Base-by-base conservation (phyloP, 768 basidiomycete genomes). In the Suillus sp. region DNA sequence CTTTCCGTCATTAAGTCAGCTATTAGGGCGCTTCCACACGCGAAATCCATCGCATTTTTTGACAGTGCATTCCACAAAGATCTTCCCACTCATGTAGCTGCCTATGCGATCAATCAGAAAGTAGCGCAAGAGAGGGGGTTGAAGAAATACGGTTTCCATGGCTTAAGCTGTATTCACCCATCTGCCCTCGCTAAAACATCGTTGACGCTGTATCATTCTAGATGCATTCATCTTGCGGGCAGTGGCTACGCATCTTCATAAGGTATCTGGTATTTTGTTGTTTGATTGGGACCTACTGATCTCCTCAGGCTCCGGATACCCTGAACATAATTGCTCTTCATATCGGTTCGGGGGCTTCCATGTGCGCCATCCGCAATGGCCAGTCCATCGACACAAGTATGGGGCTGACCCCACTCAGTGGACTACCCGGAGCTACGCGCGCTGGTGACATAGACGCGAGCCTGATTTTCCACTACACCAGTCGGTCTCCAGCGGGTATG, bases 91-190 rank as follows among this genome's bases (percentile, higher is more conserved):
- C 88, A 94, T 69, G 86, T 95, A 60, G 84, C 90, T 43, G 90
- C 85, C 59, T 96, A 95, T 71, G 86, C 93, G 0, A 88, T 96
- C 59, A 78, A 89, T 65, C 89, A 84, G 67, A 71, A 77, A 10
- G 77, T 90, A 50, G 86, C 90, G 0, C 78, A 79, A 43, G 77
- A 84, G 50, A 85, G 86, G 51, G 90, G 91, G 1, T 80, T 96
- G 51, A 86, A 86, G 72, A 95, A 94, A 75, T 96, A 96, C 70
- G 95, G 95, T 20, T 95, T 95, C 74, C 95, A 97, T 69, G 95
- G 95, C 2, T 72, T 95, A 68, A 89, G 88, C 67, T 91, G 89
- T 85, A 65, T 77, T 51, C 22, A 3, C 16, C 55, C 20, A 16
- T 14, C 43, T 59, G 10, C 62, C 30, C 34, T 13, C 50, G n/a